phyloP scores from a whole-genome alignment of 2,329 filamentous ascomycete species.

The Colletotrichum karsti region DNA sequence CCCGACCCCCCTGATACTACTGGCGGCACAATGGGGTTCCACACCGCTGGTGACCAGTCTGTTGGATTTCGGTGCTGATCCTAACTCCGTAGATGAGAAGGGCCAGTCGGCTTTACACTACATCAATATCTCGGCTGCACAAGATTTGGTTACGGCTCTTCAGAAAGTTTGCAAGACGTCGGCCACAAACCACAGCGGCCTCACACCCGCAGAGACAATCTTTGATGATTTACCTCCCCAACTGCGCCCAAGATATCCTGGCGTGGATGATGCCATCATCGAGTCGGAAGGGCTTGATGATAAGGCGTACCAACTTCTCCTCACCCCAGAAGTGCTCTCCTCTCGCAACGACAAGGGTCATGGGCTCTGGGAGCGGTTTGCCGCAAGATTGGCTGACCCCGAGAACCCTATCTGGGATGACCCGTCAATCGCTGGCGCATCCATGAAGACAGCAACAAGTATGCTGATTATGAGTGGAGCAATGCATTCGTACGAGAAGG shows the following conservation, averaged over 20 bases:
- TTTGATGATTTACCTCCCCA: slow-evolving; percentile 19
- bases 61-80: slow-evolving; percentile 30
- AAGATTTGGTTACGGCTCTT: slow-evolving; percentile 34
- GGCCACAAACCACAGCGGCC: neutral
- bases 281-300: neutral
- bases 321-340: neutral
- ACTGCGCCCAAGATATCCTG: neutral
- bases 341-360: neutral
- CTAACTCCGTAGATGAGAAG: slow-evolving; percentile 18
- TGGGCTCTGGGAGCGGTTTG: slow-evolving; percentile 23
- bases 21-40: slow-evolving; percentile 39
- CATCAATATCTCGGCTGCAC: slow-evolving; percentile 36
- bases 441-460: neutral
- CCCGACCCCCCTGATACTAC: slow-evolving; percentile 17
- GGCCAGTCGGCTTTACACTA: slow-evolving; percentile 33
- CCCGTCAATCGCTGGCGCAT: neutral
- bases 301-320: neutral
- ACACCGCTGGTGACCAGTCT: slow-evolving; percentile 31
- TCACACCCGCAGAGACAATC: slow-evolving; percentile 39
- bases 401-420: neutral
- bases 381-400: neutral
- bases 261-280: no score
- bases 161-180: slow-evolving; percentile 29
- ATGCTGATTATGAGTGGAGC: neutral
- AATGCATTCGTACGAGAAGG: no score